Evolutionary conservation across 2,329 filamentous ascomycete species (phyloP), one percentile per base, ranked within the genome.

Genomic region (Trichophyton simii): DNA sequence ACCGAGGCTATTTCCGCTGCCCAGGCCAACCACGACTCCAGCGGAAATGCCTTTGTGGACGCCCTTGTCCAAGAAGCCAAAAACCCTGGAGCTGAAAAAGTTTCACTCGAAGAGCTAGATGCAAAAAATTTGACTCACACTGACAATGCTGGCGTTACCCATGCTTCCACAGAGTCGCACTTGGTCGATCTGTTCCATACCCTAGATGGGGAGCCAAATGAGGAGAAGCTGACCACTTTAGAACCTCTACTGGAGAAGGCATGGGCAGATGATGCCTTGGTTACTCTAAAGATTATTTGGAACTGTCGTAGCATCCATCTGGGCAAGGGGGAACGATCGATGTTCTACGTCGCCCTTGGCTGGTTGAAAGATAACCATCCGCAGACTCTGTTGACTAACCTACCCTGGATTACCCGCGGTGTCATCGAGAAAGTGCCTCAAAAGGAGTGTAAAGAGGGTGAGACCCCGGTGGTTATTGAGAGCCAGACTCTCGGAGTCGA

Each of bases 231-330:
- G 1, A 2, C 34, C 2, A 34, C 34, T 7, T 68, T 84, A 0
- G 66, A 69, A 3, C 66, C 73, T 11, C 67, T 80, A 1, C 76
- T 85, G 34, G 68, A 77, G 1, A 63, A 69, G 1, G 78, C 82
- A 0, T 86, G 82, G 82, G 66, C 68, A 1, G 67, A 72, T 0
- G 79, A 84, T 62, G 64, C 78, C 0, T 66, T 78, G 2, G 68
- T 74, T 11, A 82, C 82, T 0, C 74, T 85, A 34, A 83, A 83
- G 67, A 77, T 85, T 66, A 81, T 85, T 65, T 85, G 82, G 75
- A 83, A 84, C 63, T 71, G 78, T 0, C 77, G 83, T 8, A 83
- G 81, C n/a, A 84, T 85, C 57, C 82, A 85, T 62, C 70, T 84
- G 0, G 82, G 83, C 15, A 84, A 84, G 69, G 75, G 75, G 38